Percentiles rank a stretch among this genome's conserved stretches.
These are phyloP conservation scores for Aspergillus viridinutans DNA, from an alignment of 2,329 filamentous ascomycete genomes.

Conservation along the genomic window DNA sequence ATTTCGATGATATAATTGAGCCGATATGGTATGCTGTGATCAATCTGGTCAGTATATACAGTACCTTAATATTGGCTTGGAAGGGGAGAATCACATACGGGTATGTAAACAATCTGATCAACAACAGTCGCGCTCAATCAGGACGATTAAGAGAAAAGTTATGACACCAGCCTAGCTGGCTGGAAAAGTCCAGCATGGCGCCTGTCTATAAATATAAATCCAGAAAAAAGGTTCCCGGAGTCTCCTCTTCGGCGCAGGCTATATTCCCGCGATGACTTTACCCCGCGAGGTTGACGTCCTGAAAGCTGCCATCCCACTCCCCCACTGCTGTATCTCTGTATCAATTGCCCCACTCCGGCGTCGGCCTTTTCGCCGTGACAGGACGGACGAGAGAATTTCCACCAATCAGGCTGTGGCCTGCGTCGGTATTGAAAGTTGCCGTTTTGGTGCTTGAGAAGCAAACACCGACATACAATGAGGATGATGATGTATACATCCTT, in stretches of 20 bases:
- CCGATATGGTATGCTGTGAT: neutral
- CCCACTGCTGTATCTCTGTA: neutral
- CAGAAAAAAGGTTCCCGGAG: neutral
- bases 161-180: neutral
- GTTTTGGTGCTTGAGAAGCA: neutral
- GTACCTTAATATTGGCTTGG: neutral
- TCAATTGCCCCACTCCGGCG: neutral
- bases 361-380: neutral
- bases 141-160: neutral
- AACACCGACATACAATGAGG: neutral
- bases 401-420: neutral
- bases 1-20: slow-evolving; percentile 5
- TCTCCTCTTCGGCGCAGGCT: neutral
- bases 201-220: neutral
- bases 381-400: neutral
- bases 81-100: neutral
- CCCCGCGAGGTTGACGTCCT: neutral
- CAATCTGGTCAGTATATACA: neutral
- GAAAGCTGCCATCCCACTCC: neutral
- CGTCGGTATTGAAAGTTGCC: neutral
- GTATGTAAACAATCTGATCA: neutral
- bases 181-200: neutral
- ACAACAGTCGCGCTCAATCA: neutral
- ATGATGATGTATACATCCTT: neutral
- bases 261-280: neutral